These are phyloP conservation scores for Atkinsonella hypoxylon DNA, from an alignment of 2,329 filamentous ascomycete species.

Conservation along the genomic window DNA sequence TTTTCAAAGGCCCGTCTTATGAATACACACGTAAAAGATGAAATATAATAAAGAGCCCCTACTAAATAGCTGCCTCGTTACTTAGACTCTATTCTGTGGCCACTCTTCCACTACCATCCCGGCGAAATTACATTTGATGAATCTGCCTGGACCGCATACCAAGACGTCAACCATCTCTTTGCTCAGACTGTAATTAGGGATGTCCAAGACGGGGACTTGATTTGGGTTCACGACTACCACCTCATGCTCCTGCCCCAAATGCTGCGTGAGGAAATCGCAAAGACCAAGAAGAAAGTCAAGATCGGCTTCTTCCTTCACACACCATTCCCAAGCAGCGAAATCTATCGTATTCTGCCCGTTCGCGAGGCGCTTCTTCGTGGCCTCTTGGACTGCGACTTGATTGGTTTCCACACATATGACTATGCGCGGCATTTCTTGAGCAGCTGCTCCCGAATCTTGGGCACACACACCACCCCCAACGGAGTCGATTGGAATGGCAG, in stretches of 20 bases:
- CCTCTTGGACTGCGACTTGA: conserved; percentile 83
- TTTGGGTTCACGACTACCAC: conserved; percentile 99
- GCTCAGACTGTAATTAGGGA: conserved; percentile 78
- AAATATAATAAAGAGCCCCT: neutral
- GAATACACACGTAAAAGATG: neutral
- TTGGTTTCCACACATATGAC: conserved; percentile 98
- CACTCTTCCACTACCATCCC: conserved; percentile 96
- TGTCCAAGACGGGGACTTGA: conserved; percentile 82
- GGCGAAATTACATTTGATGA: conserved; percentile 98
- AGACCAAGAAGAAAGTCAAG: conserved; percentile 79
- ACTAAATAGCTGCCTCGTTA: neutral
- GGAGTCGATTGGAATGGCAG: conserved; percentile 84
- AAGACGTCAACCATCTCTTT: conserved; percentile 84
- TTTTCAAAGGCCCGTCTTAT: neutral
- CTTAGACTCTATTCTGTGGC: conserved; percentile 91
- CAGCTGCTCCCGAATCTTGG: conserved; percentile 86
- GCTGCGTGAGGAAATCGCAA: conserved; percentile 79
- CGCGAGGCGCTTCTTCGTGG: conserved; percentile 79
- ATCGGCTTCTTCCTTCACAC: conserved; percentile 98
- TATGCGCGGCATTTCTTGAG: conserved; percentile 97
- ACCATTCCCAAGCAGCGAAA: conserved; percentile 91
- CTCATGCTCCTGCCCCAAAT: conserved; percentile 93
- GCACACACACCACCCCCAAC: conserved; percentile 73
- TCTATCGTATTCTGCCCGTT: conserved; percentile 90
- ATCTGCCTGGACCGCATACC: conserved; percentile 84